Conservation (phyloP, 1,139 yeast species). For the Zygosaccharomyces pseudobailii region DNA sequence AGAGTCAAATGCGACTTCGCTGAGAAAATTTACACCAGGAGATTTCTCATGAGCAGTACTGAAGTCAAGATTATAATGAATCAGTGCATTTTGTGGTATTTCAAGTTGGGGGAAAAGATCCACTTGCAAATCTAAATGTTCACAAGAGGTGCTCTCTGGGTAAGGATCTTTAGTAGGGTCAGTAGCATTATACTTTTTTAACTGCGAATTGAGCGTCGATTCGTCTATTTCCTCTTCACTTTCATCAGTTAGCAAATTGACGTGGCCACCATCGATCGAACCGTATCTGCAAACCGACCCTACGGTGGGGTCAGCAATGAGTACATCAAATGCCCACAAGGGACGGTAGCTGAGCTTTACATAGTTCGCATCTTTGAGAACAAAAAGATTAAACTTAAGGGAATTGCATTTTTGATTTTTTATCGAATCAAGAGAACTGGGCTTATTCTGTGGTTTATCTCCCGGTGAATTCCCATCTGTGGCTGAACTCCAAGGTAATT, state of each 20-base stretch:
- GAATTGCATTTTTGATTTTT: not conserved
- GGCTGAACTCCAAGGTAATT: too few relatives aligned
- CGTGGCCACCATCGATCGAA: not conserved
- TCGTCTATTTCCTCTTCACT: not conserved
- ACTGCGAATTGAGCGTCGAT: not conserved
- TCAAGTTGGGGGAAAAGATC: conserved; percentile 5
- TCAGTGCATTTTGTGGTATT: conserved; percentile 5
- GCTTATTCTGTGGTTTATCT: too few relatives aligned
- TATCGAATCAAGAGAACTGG: not conserved
- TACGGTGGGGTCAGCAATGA: conserved; percentile 3
- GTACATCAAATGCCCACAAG: conserved; percentile 3
- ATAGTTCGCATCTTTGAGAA: conserved; percentile 2
- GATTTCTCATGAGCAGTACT: conserved; percentile 1
- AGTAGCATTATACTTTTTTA: not conserved
- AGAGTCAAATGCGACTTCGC: conserved; percentile 3
- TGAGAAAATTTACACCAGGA: conserved; percentile 1
- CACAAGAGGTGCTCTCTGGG: not conserved
- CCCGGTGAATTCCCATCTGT: too few relatives aligned
- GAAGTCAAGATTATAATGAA: conserved; percentile 1
- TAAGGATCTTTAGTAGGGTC: too few relatives aligned
- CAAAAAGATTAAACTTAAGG: not conserved
- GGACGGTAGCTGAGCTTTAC: not conserved
- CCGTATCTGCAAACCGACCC: not conserved
- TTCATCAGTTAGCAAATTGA: not conserved
- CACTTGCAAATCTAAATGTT: conserved; percentile 7